Percentiles rank a stretch among this genome's conserved stretches.
phyloP scores from a whole-genome alignment of 2,329 filamentous ascomycete genomes.

The Calonectria pseudoreteaudii region DNA sequence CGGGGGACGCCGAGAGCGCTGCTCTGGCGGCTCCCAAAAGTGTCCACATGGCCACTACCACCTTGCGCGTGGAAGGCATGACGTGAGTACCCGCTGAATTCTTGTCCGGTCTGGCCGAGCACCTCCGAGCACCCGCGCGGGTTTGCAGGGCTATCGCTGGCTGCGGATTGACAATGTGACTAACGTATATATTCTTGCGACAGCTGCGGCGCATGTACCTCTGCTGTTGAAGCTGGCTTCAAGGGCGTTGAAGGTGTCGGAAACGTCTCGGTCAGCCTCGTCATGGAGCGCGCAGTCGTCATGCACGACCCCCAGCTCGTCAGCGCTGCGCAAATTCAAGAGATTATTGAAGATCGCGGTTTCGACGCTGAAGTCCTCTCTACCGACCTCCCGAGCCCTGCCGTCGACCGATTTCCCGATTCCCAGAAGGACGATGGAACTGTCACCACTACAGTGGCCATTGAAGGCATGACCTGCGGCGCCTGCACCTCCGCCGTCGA shows the following conservation, averaged over 20 bases:
- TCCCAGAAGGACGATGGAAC: conserved; percentile 55
- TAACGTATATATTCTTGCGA: conserved; percentile 57
- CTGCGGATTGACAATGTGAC: conserved; percentile 33
- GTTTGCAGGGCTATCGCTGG: conserved; percentile 14
- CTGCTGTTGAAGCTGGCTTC: conserved; percentile 93
- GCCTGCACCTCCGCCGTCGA: conserved; percentile 90
- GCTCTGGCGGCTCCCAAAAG: conserved; percentile 47
- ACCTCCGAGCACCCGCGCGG: conserved; percentile 5
- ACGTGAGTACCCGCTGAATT: conserved; percentile 63
- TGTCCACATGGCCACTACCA: conserved; percentile 87
- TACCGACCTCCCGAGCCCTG: conserved; percentile 76
- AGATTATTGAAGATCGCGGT: conserved; percentile 90
- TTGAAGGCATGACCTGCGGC: conserved; percentile 92
- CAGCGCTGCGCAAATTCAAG: conserved; percentile 79
- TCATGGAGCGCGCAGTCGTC: conserved; percentile 96
- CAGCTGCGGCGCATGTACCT: conserved; percentile 93
- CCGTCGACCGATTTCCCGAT: conserved; percentile 52
- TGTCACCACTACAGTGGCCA: conserved; percentile 79
- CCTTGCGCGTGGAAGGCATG: conserved; percentile 90
- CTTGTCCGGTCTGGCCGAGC: conserved; percentile 33
- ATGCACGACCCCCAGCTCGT: conserved; percentile 85
- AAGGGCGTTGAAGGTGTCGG: conserved; percentile 83
- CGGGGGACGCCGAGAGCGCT: conserved; percentile 48
- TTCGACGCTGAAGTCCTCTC: conserved; percentile 93
- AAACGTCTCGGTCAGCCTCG: conserved; percentile 89